Evolutionary conservation across 1,284 basidiomycete genomes (phyloP).

Genomic region (Ustilago hordei): DNA sequence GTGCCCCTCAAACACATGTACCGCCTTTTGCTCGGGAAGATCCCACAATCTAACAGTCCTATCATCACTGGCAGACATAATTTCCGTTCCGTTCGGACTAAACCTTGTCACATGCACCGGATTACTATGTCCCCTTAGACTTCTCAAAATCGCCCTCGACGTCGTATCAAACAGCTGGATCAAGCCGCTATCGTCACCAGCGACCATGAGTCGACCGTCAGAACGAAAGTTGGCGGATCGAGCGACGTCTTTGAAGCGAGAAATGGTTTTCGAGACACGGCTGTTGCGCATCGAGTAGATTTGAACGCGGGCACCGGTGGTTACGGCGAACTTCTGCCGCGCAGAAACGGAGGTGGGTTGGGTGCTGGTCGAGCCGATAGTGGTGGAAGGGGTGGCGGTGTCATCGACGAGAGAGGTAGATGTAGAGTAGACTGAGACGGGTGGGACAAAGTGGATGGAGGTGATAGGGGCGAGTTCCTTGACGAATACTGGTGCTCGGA

Average conservation of each 20-base stretch:
- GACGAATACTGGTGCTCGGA: slow-evolving; percentile 64
- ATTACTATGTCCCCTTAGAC: slow-evolving; percentile 91
- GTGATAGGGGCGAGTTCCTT: slow-evolving; percentile 68
- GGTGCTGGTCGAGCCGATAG: slow-evolving; percentile 35
- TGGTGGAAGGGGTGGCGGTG: slow-evolving; percentile 5
- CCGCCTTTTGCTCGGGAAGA: slow-evolving; percentile 85
- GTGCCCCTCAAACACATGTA: slow-evolving; percentile 85
- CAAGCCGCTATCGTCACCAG: slow-evolving; percentile 91
- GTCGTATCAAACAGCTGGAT: slow-evolving; percentile 97
- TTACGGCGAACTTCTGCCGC: slow-evolving; percentile 84
- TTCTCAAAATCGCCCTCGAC: slow-evolving; percentile 91
- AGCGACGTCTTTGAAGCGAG: slow-evolving; percentile 95
- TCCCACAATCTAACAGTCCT: slow-evolving; percentile 95
- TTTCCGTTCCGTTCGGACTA: slow-evolving; percentile 82
- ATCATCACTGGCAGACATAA: slow-evolving; percentile 96
- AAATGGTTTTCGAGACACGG: slow-evolving; percentile 94
- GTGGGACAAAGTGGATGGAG: slow-evolving; percentile 66
- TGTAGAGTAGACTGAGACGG: slow-evolving; percentile 46
- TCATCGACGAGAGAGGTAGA: slow-evolving; percentile 23
- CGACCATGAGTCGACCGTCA: slow-evolving; percentile 94
- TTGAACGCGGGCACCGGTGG: slow-evolving; percentile 91
- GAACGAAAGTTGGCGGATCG: slow-evolving; percentile 75
- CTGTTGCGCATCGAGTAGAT: slow-evolving; percentile 96
- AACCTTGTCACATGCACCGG: slow-evolving; percentile 91
- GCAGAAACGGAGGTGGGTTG: slow-evolving; percentile 38